phyloP scores from a whole-genome alignment of 2,329 filamentous ascomycete species.

The Magnaporthiopsis rhizophila region DNA sequence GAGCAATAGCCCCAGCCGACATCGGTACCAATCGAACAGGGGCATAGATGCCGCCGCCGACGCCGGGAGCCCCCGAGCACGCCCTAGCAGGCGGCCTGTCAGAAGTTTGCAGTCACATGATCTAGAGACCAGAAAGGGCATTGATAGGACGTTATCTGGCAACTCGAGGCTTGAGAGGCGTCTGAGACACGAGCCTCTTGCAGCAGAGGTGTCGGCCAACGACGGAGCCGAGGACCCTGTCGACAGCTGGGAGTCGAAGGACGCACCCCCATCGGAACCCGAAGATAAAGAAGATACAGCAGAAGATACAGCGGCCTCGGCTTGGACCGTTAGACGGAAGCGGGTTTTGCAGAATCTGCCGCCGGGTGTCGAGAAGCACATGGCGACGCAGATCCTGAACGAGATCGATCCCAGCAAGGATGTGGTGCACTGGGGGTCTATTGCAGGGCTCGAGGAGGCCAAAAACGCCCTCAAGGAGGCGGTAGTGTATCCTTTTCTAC shows the following conservation, averaged over 20 bases:
- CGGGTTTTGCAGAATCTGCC: slow-evolving; percentile 70
- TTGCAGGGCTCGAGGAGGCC: slow-evolving; percentile 82
- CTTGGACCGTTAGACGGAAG: slow-evolving; percentile 55
- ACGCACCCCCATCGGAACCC: background rate
- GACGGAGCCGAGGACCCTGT: background rate
- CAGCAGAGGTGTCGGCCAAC: background rate
- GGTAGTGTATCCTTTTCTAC: slow-evolving; percentile 92
- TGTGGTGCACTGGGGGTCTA: slow-evolving; percentile 89
- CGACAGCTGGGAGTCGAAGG: background rate
- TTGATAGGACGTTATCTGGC: background rate
- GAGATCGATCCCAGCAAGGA: slow-evolving; percentile 94
- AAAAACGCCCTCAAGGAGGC: slow-evolving; percentile 91
- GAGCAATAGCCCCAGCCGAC: background rate
- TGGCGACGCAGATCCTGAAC: slow-evolving; percentile 88
- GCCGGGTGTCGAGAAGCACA: slow-evolving; percentile 69
- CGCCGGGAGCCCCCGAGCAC: background rate
- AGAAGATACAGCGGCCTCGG: slow-evolving; percentile 26
- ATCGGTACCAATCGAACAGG: background rate
- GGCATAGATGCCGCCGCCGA: background rate
- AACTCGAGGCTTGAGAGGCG: background rate
- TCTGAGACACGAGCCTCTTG: background rate
- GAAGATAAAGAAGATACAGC: slow-evolving; percentile 22
- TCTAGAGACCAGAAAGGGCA: background rate
- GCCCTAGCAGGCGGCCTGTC: background rate
- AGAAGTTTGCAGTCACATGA: background rate